Conservation (phyloP, 257 asterid species). For the Coffea eugenioides region DNA sequence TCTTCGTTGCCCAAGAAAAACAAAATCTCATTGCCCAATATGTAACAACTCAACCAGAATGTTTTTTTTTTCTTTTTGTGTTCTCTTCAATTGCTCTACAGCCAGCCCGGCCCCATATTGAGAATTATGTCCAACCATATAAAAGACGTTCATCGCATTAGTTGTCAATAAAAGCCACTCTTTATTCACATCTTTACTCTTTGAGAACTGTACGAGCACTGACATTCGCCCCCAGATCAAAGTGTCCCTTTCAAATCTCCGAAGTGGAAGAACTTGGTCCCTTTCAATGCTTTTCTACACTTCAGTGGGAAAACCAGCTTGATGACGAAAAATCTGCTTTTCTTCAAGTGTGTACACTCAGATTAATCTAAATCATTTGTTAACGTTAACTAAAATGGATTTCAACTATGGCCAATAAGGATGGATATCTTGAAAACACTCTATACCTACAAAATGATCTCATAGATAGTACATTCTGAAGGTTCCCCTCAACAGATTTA, state of each 20-base stretch:
- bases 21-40: too few relatives aligned
- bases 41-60: too few relatives aligned
- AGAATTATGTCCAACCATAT: neutral
- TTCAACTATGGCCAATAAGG: too few relatives aligned
- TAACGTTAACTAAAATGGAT: neutral
- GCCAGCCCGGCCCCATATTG: neutral
- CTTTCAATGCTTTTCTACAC: neutral
- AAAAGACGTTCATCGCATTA: neutral
- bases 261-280: neutral
- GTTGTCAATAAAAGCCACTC: too few relatives aligned
- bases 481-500: neutral
- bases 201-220: neutral
- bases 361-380: neutral
- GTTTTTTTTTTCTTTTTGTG: neutral
- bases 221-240: neutral
- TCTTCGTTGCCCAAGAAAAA: neutral
- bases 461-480: neutral
- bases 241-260: neutral
- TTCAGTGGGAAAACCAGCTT: neutral
- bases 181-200: neutral
- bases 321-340: neutral
- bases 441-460: neutral
- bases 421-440: neutral
- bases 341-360: neutral
- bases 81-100: neutral